A percentile compares a stretch with the other conserved stretches of the same genome.
Conservation (phyloP, 208 protist species). For the Wallacemonas sp. region DNA sequence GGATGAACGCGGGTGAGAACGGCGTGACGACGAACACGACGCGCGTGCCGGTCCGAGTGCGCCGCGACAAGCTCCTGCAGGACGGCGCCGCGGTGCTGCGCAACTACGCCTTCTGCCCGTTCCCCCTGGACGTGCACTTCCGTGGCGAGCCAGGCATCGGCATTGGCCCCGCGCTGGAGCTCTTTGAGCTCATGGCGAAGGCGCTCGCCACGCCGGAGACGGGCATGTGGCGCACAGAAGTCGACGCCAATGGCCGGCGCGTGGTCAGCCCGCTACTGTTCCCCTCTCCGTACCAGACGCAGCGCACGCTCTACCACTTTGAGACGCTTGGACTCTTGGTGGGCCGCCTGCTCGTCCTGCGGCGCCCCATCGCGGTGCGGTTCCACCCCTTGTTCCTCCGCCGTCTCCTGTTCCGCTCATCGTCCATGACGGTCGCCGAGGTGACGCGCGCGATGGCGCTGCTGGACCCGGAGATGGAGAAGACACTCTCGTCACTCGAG, state of each 20-base stretch:
- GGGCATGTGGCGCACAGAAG: constrained; percentile 58
- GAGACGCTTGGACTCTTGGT: constrained; percentile 68
- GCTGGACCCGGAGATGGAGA: constrained; percentile 53
- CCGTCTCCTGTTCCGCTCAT: constrained; percentile 23
- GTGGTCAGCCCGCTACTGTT: constrained; percentile 19
- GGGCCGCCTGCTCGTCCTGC: constrained; percentile 59
- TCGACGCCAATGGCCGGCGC: constrained; percentile 17
- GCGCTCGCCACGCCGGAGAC: constrained; percentile 36
- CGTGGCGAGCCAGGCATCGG: constrained; percentile 78
- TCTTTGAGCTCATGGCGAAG: constrained; percentile 64
- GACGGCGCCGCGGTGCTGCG: constrained; percentile 34
- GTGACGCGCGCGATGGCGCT: constrained; percentile 27
- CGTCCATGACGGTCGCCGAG: background rate
- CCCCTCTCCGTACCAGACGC: constrained; percentile 27
- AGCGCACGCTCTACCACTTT: constrained; percentile 47
- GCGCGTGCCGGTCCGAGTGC: constrained; percentile 42
- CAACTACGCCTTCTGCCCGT: constrained; percentile 49
- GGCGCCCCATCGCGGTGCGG: constrained; percentile 42
- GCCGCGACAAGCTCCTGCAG: constrained; percentile 42
- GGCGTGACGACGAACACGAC: constrained; percentile 18
- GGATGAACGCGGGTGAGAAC: constrained; percentile 29
- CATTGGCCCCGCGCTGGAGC: constrained; percentile 76
- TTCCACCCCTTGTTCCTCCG: constrained; percentile 68
- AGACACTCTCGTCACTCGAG: constrained; percentile 33
- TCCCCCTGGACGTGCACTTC: constrained; percentile 75